Evolutionary conservation across 495 filamentous ascomycete species (phyloP), one percentile per base, ranked within the genome.

Genomic region (Thermochaetoides thermophila): DNA sequence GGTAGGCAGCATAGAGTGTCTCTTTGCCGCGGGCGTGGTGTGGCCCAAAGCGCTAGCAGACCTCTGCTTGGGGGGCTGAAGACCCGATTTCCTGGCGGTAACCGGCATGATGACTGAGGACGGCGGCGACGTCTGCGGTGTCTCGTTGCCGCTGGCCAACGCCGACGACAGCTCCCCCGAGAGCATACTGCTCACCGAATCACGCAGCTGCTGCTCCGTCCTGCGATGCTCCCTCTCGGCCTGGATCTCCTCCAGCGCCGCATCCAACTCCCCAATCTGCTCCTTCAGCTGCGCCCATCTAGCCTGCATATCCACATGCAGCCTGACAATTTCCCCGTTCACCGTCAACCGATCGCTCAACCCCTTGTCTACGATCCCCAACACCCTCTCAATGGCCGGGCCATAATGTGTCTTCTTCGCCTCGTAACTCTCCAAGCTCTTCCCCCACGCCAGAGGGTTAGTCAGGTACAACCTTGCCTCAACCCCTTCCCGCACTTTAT

Each of bases 381-480:
- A 59, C 9, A 95, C 82, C 28, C 84, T 73, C 49, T 86, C 83
- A 44, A 97, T 92, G 3, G 89, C 84, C n/a, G 84, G 81, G 5
- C 85, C 77, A 49, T 95, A 97, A 52, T 96, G 87, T 40, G 74
- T 73, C 53, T 85, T 92, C 63, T 95, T 97, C 16, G 82, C 81
- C 56, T 95, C 85, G 56, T 92, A 96, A 37, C 68, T 91, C 56
- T 94, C 84, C 15, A 92, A 75, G 50, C 79, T 84, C 56, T 84
- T 86, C 33, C 67, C 66, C 46, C 84, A 65, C 1, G 61, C 56
- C 0, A 72, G 59, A 14, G 69, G 69, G 39, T 80, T 81, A 17
- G 74, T 76, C 14, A 82, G 51, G 28, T 84, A 76, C 38, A 74
- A 66, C 14, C 75, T 76, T 3, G 68, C 59, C 42, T 93, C 84